Base-by-base conservation (phyloP, 768 basidiomycete genomes). In the Mycena maculata region DNA sequence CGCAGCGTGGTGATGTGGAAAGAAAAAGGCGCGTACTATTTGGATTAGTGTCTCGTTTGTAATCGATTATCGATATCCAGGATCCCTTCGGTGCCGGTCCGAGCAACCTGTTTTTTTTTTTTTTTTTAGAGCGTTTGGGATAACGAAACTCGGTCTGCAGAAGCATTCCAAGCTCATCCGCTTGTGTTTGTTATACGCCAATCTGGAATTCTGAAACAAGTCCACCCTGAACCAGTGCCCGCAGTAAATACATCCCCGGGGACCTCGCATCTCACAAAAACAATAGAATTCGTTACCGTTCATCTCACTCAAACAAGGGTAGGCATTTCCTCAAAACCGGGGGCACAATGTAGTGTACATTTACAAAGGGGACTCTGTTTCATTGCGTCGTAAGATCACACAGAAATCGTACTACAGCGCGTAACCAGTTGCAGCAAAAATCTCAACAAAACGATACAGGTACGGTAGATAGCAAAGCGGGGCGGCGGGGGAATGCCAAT, bases 351-450 rank as follows among this genome's bases (percentile, higher is more conserved):
- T 18, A n/a, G n/a, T n/a, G 27, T 33, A 48, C 31, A 61, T 41
- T 53, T 41, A 64, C 25, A 64, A 64, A 71, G 71, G 33, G 64
- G 36, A 13, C 56, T 58, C 71, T 72, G 72, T 79, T 79, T 78
- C 78, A 79, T 80, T 80, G 79, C 75, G 70, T 79, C 79, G 79
- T 79, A 79, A 76, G 78, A 79, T 79, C 73, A 78, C 78, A 78
- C 77, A 78, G 80, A 80, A 79, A 81, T 81, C 80, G 80, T 80
- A 79, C 79, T 81, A 82, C 80, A 80, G 66, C 66, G 78, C 78
- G 73, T 74, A 76, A 76, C 77, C 67, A 78, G 77, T 65, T 78
- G 79, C 78, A 78, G 72, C 76, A 63, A 53, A 72, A 57, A 56
- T 63, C 62, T 63, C 62, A 63, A 56, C 62, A 63, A 56, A 63